Evolutionary conservation across 257 asterid genomes (phyloP).

Genomic region (Solanum tarijense): DNA sequence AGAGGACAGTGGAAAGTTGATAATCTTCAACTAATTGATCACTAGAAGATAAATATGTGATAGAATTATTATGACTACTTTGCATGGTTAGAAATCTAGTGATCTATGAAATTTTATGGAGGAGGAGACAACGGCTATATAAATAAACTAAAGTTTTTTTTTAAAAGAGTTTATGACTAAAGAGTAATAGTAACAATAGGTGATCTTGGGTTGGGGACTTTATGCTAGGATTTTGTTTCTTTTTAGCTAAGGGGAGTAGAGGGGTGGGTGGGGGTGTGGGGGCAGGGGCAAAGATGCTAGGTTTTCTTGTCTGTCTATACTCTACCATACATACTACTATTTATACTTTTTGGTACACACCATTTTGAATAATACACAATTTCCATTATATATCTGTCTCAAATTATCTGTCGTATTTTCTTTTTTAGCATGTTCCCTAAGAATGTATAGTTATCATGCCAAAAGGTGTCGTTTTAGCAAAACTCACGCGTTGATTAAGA

Average conservation of each 20-base stretch:
- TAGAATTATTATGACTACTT: slow-evolving; percentile 13
- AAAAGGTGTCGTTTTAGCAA: neutral
- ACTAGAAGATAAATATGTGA: slow-evolving; percentile 29
- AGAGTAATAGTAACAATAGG: neutral
- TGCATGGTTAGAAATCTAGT: slow-evolving; percentile 29
- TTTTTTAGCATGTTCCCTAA: neutral
- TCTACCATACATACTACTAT: neutral
- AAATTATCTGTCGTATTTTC: neutral
- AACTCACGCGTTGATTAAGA: too few species aligned
- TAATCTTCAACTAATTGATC: slow-evolving; percentile 24
- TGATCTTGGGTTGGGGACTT: neutral
- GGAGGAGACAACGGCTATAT: slow-evolving; percentile 6
- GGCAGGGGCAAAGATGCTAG: neutral
- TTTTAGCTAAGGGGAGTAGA: neutral
- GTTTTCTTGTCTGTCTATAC: neutral
- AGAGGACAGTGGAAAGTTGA: slow-evolving; percentile 42
- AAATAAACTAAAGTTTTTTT: neutral
- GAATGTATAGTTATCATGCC: neutral
- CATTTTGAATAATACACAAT: neutral
- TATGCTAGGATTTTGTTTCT: neutral
- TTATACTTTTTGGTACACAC: neutral
- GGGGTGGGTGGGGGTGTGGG: neutral
- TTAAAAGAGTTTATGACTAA: slow-evolving; percentile 2
- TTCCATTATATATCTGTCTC: neutral
- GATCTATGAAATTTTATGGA: neutral